These are phyloP conservation scores for Aspergillus sclerotioniger DNA, from an alignment of 495 filamentous ascomycete genomes.

Conservation along the genomic window DNA sequence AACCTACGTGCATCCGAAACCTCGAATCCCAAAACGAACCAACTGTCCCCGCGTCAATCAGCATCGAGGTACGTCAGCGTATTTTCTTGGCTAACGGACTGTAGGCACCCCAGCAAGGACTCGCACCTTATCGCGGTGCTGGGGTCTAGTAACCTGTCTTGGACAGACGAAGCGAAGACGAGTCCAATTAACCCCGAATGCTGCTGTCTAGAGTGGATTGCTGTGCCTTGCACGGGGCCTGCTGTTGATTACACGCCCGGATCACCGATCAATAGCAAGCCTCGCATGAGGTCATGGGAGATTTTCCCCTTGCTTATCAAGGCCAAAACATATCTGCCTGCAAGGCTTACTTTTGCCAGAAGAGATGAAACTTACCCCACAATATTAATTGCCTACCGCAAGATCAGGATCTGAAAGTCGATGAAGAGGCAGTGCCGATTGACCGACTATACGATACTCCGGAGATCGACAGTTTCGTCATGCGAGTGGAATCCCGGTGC, in stretches of 20 bases:
- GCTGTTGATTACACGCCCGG: too few species aligned
- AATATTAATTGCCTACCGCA: too few species aligned
- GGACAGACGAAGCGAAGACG: constrained; percentile 7
- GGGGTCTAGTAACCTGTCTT: constrained; percentile 8
- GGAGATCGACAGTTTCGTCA: not conserved
- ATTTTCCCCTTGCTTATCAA: too few species aligned
- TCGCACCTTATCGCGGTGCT: constrained; percentile 12
- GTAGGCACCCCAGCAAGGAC: constrained; percentile 4
- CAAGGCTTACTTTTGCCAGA: not conserved
- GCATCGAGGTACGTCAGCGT: not conserved
- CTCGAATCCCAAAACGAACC: too few species aligned
- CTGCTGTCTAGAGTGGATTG: not conserved
- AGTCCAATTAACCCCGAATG: not conserved
- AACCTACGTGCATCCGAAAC: too few species aligned
- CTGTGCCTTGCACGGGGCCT: not conserved
- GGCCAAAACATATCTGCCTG: not conserved
- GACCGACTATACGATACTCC: not conserved
- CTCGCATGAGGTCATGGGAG: too few species aligned
- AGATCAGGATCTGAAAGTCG: not conserved
- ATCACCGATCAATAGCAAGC: too few species aligned
- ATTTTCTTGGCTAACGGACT: not conserved
- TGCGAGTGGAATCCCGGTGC: not conserved
- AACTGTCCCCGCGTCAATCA: too few species aligned
- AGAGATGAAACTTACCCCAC: too few species aligned
- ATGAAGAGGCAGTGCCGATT: not conserved